Evolutionary conservation across 2,329 filamentous ascomycete species (phyloP), one percentile per base, ranked within the genome.

Genomic region (Penicillium nordicum): DNA sequence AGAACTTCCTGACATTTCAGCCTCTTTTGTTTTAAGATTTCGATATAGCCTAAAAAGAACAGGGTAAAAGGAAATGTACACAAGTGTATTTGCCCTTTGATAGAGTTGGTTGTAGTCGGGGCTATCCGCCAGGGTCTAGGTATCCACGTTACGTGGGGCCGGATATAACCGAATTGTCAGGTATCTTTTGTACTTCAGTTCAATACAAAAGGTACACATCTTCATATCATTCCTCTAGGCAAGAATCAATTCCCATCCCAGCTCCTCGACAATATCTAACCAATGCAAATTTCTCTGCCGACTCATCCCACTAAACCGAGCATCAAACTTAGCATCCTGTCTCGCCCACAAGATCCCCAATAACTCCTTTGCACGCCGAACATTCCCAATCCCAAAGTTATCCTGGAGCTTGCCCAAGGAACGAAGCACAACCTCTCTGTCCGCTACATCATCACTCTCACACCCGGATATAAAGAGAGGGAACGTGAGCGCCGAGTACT

Each of bases 371-470:
- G 67, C 71, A 7, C 71, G 66, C 38, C 62, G 54, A 7, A 71
- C 69, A 67, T 73, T 73, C 2, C 70, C 69, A 50, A 73, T 73
- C 2, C 71, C 70, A 52, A 73, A 74, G 50, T 72, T 74, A 16
- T 52, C 34, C 34, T 74, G 69, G 11, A 74, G 42, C 16, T 64
- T 69, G 10, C 55, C 53, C 21, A 74, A 50, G 0, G 66, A 68
- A n/a, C 50, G 43, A 8, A 70, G 43, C 1, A 74, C 60, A 12
- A 71, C 34, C 9, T 62, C 58, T 25, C 68, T 57, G 11, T 73
- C 66, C 7, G 47, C 57, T 5, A 55, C 18, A 1, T 50, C 42
- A 14, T 66, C 60, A 42, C 63, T 69, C 32, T 73, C 72, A 40
- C 71, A 72, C 1, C 72, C 72, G 0, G 67, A 64, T 6, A 74